Evolutionary conservation across 306 rosid genomes (phyloP).

Genomic region (Vigna trinervia): DNA sequence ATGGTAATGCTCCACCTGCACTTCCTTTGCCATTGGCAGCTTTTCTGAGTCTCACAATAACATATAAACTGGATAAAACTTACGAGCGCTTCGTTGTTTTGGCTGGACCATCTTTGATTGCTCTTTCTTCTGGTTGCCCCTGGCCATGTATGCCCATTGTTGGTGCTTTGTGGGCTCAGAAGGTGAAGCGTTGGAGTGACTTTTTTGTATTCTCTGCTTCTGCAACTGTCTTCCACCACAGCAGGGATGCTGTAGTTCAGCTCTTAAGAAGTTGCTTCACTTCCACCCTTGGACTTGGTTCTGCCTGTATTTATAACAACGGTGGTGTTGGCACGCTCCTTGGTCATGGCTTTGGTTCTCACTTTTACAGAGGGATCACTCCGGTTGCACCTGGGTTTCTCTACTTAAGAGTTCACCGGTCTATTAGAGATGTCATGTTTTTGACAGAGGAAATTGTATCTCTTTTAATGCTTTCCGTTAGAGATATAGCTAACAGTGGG

Average conservation of each 20-base stretch:
- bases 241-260: slow-evolving; percentile 77
- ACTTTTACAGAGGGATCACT: slow-evolving; percentile 75
- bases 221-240: slow-evolving; percentile 90
- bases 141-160: slow-evolving; percentile 99
- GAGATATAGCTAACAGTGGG: slow-evolving; percentile 67
- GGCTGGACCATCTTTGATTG: slow-evolving; percentile 81
- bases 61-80: slow-evolving; percentile 84
- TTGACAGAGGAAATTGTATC: slow-evolving; percentile 80
- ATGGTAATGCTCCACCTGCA: slow-evolving; percentile 82
- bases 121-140: slow-evolving; percentile 89
- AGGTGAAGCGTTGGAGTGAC: slow-evolving; percentile 95
- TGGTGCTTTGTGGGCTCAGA: slow-evolving; percentile 97
- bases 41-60: slow-evolving; percentile 92
- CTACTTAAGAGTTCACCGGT: slow-evolving; percentile 74
- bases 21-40: slow-evolving; percentile 99
- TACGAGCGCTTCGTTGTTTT: slow-evolving; percentile 79
- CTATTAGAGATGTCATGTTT: slow-evolving; percentile 74
- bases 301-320: slow-evolving; percentile 56
- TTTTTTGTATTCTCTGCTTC: slow-evolving; percentile 86
- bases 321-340: slow-evolving; percentile 93
- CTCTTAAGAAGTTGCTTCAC: slow-evolving; percentile 91
- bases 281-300: slow-evolving; percentile 73
- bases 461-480: slow-evolving; percentile 79
- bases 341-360: slow-evolving; percentile 94
- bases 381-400: slow-evolving; percentile 95